Evolutionary conservation across 225 moss, liverwort and hornwort species (phyloP).

Genomic region (Thuidium tamariscinum): DNA sequence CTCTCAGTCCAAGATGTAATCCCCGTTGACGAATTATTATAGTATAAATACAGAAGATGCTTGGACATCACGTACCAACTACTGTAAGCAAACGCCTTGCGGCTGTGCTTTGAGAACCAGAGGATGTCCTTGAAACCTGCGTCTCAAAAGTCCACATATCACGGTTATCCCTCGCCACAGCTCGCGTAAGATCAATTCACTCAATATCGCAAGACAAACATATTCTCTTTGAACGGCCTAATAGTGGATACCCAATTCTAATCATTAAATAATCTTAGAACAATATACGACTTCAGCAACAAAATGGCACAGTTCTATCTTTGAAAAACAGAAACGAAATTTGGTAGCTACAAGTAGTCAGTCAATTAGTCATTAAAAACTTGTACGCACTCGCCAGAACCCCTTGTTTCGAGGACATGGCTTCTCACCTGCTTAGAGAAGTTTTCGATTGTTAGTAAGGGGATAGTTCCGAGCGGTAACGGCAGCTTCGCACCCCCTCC

Average conservation of each 20-base stretch:
- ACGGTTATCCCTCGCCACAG: neutral
- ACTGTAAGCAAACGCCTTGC: conserved; percentile 74
- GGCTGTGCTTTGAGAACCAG: conserved; percentile 22
- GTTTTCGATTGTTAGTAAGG: conserved; percentile 76
- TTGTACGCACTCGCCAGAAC: neutral
- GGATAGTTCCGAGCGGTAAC: conserved; percentile 82
- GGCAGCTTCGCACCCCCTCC: conserved; percentile 60
- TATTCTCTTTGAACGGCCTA: neutral
- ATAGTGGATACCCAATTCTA: neutral
- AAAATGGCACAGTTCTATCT: neutral
- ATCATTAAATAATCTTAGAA: neutral
- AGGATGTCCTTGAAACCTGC: conserved; percentile 37
- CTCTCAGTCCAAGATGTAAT: neutral
- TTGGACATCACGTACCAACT: conserved; percentile 51
- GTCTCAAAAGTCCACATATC: neutral
- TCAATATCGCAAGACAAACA: neutral
- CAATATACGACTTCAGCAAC: neutral
- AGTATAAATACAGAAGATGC: neutral
- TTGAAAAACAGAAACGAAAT: neutral
- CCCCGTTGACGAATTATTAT: neutral
- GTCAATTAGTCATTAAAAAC: neutral
- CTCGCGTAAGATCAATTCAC: neutral
- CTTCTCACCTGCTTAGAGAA: conserved; percentile 57
- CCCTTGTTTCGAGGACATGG: neutral
- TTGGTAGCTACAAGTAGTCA: neutral